A percentile compares a stretch with the other conserved stretches of the same genome.
Conservation (phyloP, 2,329 filamentous ascomycete genomes). For the Epichloe elymi region DNA sequence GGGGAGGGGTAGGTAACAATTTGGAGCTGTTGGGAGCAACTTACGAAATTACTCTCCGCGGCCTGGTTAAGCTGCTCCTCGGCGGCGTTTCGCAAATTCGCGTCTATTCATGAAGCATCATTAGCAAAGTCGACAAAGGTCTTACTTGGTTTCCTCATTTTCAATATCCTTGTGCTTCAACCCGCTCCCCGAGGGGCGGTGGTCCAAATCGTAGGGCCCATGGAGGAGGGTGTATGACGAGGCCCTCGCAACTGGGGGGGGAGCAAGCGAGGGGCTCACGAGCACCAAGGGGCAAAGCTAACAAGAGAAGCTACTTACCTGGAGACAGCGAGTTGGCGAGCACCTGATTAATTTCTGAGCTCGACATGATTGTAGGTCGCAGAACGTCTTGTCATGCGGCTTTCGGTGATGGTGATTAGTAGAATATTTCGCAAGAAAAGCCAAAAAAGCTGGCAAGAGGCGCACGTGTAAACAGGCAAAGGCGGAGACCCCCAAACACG, state of each 20-base stretch:
- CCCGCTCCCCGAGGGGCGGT: background rate
- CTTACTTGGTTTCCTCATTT: background rate
- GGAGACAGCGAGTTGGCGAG: constrained; percentile 92
- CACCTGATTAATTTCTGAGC: constrained; percentile 93
- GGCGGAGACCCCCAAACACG: constrained; percentile 6
- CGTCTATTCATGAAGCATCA: constrained; percentile 48
- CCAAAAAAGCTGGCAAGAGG: constrained; percentile 4
- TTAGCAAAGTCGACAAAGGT: background rate
- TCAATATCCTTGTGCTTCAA: background rate
- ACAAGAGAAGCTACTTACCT: constrained; percentile 44
- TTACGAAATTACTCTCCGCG: constrained; percentile 89
- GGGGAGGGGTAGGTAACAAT: constrained; percentile 1
- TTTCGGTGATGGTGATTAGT: constrained; percentile 11
- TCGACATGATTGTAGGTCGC: constrained; percentile 43
- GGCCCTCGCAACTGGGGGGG: background rate
- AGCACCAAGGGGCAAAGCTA: constrained; percentile 2
- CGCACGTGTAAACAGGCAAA: constrained; percentile 7
- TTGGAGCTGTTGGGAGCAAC: constrained; percentile 13
- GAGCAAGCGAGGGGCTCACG: background rate
- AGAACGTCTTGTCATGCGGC: constrained; percentile 24
- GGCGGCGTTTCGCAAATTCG: constrained; percentile 74
- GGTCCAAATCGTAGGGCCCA: background rate
- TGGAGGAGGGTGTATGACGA: background rate
- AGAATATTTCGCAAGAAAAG: constrained; percentile 3
- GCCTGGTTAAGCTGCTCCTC: constrained; percentile 91